Evolutionary conservation across 2,329 filamentous ascomycete species (phyloP).

Genomic region (Cladosporium austrohemisphaericum): DNA sequence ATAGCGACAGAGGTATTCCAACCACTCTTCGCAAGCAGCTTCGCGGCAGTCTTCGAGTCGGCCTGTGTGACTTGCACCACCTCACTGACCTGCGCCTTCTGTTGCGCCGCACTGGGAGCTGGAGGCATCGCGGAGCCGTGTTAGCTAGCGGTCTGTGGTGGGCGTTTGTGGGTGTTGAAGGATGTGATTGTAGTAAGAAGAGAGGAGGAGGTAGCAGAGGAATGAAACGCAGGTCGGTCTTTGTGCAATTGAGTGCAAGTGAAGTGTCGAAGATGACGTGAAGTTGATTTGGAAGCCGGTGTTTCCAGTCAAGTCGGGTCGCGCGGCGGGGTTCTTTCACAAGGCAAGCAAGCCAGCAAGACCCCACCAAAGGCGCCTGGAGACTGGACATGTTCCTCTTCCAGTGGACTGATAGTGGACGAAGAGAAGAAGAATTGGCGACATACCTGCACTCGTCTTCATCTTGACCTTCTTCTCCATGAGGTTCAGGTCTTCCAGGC

Average conservation of each 20-base stretch:
- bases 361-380: too few species aligned
- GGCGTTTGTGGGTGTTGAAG: background rate
- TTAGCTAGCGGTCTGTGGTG: background rate
- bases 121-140: slow-evolving; percentile 38
- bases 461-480: background rate
- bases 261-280: too few species aligned
- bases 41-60: slow-evolving; percentile 44
- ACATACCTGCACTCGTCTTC: background rate
- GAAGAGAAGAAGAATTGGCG: too few species aligned
- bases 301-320: too few species aligned
- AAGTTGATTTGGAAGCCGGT: too few species aligned
- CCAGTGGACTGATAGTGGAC: too few species aligned
- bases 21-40: slow-evolving; percentile 43
- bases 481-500: background rate
- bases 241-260: background rate
- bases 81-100: slow-evolving; percentile 45
- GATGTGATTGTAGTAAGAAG: background rate
- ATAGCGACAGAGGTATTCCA: slow-evolving; percentile 46
- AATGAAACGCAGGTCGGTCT: too few species aligned
- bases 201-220: too few species aligned
- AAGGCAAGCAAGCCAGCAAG: too few species aligned
- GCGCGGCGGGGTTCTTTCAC: too few species aligned
- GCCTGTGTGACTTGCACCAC: slow-evolving; percentile 44
- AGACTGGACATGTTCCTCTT: too few species aligned
- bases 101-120: slow-evolving; percentile 37